Evolutionary conservation across 148 eudicot genomes (phyloP).

Genomic region (Chenopodium berlandieri): DNA sequence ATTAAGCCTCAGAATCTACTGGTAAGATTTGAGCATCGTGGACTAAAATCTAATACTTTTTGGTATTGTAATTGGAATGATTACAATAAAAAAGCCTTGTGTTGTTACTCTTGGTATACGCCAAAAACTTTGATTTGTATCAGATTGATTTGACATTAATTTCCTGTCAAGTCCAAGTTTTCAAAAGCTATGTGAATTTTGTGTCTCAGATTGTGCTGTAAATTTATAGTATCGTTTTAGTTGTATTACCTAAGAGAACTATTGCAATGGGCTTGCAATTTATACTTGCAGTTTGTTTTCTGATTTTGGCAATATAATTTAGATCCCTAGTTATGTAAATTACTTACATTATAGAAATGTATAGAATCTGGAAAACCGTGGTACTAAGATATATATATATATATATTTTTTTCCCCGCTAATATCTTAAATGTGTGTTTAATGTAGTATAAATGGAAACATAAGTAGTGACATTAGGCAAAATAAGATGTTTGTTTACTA

Average conservation of each 20-base stretch:
- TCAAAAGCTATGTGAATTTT: constrained; percentile 1
- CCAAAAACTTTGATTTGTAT: neutral
- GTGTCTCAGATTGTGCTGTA: neutral
- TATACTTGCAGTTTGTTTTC: constrained; percentile 3
- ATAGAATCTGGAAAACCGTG: neutral
- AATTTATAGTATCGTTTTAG: too few relatives aligned
- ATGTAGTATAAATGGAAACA: neutral
- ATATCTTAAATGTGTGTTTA: too few relatives aligned
- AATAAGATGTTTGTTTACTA: neutral
- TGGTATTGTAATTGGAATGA: neutral
- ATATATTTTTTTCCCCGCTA: neutral
- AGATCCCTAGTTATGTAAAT: neutral
- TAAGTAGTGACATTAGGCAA: neutral
- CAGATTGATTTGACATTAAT: neutral
- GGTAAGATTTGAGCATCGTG: constrained; percentile 41
- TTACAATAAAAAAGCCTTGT: neutral
- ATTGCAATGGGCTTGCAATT: neutral
- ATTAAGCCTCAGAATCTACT: constrained; percentile 94
- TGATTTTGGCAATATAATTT: neutral
- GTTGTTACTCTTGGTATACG: neutral
- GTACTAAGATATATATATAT: neutral
- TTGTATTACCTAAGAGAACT: neutral
- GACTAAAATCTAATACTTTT: constrained; percentile 2
- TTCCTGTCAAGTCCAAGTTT: neutral
- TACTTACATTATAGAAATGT: neutral